phyloP scores from a whole-genome alignment of 164 flowering plant species.

The Akebia trifoliata region DNA sequence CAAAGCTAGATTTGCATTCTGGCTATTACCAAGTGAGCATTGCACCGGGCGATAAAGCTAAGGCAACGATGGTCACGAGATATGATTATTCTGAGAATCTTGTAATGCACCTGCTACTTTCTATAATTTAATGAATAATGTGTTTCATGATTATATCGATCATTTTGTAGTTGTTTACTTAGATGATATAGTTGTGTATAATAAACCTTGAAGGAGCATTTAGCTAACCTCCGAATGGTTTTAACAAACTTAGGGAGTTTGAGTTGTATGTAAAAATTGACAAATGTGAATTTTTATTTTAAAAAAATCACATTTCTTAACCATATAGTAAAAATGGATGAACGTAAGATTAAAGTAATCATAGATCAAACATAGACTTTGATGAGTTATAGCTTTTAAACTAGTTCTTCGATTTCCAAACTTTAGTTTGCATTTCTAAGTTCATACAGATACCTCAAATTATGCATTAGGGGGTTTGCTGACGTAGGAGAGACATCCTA shows the following conservation, averaged over 20 bases:
- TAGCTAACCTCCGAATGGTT: too few species aligned
- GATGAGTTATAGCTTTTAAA: neutral
- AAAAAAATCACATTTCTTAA: neutral
- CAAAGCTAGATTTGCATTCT: constrained; percentile 15
- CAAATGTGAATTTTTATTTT: too few species aligned
- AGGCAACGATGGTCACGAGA: neutral
- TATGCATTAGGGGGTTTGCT: neutral
- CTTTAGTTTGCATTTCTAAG: neutral
- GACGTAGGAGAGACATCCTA: neutral
- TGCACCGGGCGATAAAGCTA: neutral
- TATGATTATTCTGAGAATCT: constrained; percentile 8
- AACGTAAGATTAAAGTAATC: neutral
- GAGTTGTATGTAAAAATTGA: too few species aligned
- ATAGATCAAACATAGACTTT: constrained; percentile 1
- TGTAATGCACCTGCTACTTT: constrained; percentile 7
- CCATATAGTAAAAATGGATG: constrained; percentile 4
- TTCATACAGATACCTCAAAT: constrained; percentile 8
- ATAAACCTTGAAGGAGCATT: too few species aligned
- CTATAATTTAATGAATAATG: too few species aligned
- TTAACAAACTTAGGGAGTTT: too few species aligned
- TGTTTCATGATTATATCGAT: too few species aligned
- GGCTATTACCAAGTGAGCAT: constrained; percentile 12
- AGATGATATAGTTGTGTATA: too few species aligned
- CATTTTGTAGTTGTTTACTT: too few species aligned
- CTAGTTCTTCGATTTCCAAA: neutral